Percentiles rank a stretch among this genome's conserved stretches.
phyloP scores from a whole-genome alignment of 202 grass and related monocot genomes.

The Elaeis oleifera region DNA sequence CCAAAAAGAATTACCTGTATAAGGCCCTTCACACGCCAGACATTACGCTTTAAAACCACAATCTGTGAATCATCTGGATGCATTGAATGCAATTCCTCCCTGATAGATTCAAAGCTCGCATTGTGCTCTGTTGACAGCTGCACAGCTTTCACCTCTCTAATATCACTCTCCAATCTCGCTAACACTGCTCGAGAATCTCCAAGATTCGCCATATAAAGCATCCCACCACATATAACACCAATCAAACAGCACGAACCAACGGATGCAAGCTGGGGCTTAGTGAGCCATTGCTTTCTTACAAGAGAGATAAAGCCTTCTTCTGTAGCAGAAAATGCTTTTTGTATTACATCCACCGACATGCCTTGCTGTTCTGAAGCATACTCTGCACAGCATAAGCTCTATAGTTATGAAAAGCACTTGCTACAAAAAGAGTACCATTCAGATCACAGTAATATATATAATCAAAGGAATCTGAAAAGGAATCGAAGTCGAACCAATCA shows the following conservation, averaged over 20 bases:
- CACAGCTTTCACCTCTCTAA: conserved; percentile 17
- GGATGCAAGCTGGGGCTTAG: conserved; percentile 30
- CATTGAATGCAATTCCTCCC: conserved; percentile 35
- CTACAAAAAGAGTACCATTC: background rate
- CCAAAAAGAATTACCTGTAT: conserved; percentile 41
- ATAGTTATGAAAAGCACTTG: conserved; percentile 12
- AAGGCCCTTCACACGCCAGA: conserved; percentile 50
- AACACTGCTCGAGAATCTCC: conserved; percentile 66
- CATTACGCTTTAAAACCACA: conserved; percentile 34
- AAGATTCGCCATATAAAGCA: conserved; percentile 58
- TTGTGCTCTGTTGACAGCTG: conserved; percentile 54
- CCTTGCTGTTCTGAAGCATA: conserved; percentile 31
- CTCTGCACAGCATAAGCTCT: conserved; percentile 18
- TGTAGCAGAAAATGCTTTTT: conserved; percentile 37
- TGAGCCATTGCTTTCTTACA: conserved; percentile 49
- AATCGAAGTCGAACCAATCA: background rate
- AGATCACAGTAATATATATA: background rate
- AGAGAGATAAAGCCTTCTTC: conserved; percentile 49
- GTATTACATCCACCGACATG: conserved; percentile 34
- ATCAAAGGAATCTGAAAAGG: background rate
- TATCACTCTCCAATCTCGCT: conserved; percentile 24
- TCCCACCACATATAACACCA: conserved; percentile 35
- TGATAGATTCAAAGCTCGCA: conserved; percentile 29
- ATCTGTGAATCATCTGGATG: conserved; percentile 40
- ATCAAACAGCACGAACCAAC: conserved; percentile 53